A percentile compares a stretch with the other conserved stretches of the same genome.
Conservation (phyloP, 768 basidiomycete species). For the Macrolepiota albuminosa region DNA sequence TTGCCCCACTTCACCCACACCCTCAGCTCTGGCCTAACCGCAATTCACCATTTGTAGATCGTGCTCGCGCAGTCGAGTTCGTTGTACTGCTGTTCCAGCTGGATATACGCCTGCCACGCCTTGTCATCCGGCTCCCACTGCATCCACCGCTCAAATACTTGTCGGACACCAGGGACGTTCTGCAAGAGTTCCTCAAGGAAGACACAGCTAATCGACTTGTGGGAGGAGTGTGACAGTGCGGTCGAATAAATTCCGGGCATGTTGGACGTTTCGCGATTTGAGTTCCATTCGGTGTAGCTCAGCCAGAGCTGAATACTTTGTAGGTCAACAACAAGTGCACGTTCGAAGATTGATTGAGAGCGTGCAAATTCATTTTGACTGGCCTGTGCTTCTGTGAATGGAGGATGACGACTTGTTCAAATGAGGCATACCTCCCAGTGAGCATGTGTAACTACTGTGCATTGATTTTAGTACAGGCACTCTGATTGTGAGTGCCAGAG, state of each 20-base stretch:
- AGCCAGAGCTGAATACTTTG: slow-evolving; percentile 90
- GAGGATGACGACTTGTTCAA: neutral
- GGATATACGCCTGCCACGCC: slow-evolving; percentile 99
- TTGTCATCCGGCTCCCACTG: slow-evolving; percentile 99
- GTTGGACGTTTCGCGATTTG: slow-evolving; percentile 95
- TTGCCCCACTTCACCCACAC: slow-evolving; percentile 86
- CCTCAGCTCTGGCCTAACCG: slow-evolving; percentile 69
- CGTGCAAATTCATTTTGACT: slow-evolving; percentile 96
- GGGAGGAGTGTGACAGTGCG: slow-evolving; percentile 95
- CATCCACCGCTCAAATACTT: slow-evolving; percentile 99
- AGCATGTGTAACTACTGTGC: no score
- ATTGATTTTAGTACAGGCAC: no score
- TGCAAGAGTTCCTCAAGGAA: slow-evolving; percentile 96
- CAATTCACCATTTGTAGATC: slow-evolving; percentile 90
- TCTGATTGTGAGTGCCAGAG: no score
- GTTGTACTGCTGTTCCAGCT: slow-evolving; percentile 90
- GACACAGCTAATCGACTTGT: slow-evolving; percentile 93
- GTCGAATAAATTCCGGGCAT: slow-evolving; percentile 95
- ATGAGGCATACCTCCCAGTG: slow-evolving; percentile 61
- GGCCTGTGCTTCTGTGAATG: slow-evolving; percentile 36
- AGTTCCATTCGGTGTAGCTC: slow-evolving; percentile 94
- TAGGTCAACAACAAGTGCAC: slow-evolving; percentile 93
- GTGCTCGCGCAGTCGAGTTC: slow-evolving; percentile 89
- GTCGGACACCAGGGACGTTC: slow-evolving; percentile 92
- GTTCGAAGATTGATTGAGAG: slow-evolving; percentile 93